Evolutionary conservation across 176 grass and related monocot species (phyloP), one percentile per base, ranked within the genome.

Genomic region (Eleusine coracana): DNA sequence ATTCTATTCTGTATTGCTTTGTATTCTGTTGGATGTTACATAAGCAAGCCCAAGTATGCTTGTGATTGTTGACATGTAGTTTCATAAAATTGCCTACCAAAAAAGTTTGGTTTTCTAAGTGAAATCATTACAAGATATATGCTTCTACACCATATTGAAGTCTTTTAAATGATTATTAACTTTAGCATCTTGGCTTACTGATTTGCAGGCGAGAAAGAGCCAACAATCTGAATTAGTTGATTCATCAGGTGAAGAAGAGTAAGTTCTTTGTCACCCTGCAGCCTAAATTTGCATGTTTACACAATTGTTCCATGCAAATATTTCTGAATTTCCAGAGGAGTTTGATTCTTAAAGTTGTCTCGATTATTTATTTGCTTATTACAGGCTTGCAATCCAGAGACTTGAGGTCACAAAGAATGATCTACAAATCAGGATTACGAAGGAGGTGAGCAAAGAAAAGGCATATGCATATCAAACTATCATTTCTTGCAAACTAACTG

Each of bases 161-260:
- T 39, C n/a, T 25, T 50, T 65, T 55, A 25, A 70, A 29, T 44
- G 75, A 37, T 60, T 39, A 27, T 65, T 14, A 66, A 80, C 23
- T 40, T 7, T 37, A 70, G 2, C 56, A 45, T 75, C 20, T 82
- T 86, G 27, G 65, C 51, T 52, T 85, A 70, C 5, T 84, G 58
- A 86, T 86, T 85, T 88, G 73, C 87, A 96, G 97, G 97, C 54
- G 45, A 93, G 97, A 79, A 96, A 89, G 70, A 93, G 86, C 80
- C 93, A 87, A 55, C 90, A 90, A 51, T 80, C 84, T 2, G 97
- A 99, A 66, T 90, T 82, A 87, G 89, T 89, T 64, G 91, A 96
- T 85, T 96, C 89, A 7, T 96, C 97, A 39, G 87, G 87, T 68
- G 97, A 99, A 96, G 97, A 99, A 99, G 93, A 94, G 93, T 99